Base-by-base conservation (phyloP, 371 early-diverging fungal species). In the Mortierella sp. region DNA sequence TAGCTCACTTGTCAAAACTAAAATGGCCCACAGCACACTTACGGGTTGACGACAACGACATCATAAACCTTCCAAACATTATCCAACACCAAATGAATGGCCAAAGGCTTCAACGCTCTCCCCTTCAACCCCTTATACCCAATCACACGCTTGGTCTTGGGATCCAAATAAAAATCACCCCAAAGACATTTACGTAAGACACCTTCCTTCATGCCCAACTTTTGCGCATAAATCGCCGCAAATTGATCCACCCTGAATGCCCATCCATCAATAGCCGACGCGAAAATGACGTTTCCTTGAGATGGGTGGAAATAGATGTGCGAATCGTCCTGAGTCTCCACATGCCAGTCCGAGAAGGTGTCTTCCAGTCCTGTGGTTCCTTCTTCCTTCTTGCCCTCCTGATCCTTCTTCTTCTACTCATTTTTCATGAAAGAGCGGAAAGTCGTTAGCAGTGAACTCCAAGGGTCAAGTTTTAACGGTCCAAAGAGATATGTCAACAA, bases 181-280 rank as follows among this genome's bases (percentile, higher is more conserved):
- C 99, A 99, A 65, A 99, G 90, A 47, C 95, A 94, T 72, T 94
- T 93, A 34, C 92, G 90, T 63, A 98, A 88, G 4, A 91, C 85
- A 1, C 84, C 73, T 77, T 96, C 97, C 78, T 96, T 96, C 71
- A 99, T 91, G 5, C 96, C 96, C 52, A 99, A 92, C 83, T 98
- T 98, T 31, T 94, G 92, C 2, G 97, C 95, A 88, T 97, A 99
- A 9, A 98, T 89, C 11, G 91, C 90, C 13, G 99, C 98, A 91
- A 99, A 99, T 77, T 98, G 97, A 63, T 96, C 94, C 42, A 96
- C 89, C 60, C 98, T 89, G 88, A 99, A 99, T 6, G 99, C 99
- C 99, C 99, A 99, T 1, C 99, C 99, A 87, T 99, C 99, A 26
- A 96, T 94, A 2, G 99, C 99, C 73, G 96, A 95, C 0, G 97